phyloP scores from a whole-genome alignment of 164 flowering plant genomes.

The Vitis riparia region DNA sequence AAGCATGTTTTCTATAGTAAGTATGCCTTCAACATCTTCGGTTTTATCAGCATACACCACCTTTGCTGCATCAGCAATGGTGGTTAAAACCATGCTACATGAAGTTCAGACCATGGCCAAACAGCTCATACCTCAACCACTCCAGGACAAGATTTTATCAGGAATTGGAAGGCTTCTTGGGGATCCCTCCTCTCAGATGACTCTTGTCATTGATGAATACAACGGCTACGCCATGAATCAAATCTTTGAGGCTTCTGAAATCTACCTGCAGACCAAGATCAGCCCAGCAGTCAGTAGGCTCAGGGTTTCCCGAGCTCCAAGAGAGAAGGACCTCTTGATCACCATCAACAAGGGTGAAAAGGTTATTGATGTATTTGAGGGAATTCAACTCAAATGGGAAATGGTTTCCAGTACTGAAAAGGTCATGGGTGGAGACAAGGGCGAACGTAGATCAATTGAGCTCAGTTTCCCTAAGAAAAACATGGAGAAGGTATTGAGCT shows the following conservation, averaged over 20 bases:
- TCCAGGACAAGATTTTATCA: slow-evolving; percentile 14
- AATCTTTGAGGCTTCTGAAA: slow-evolving; percentile 12
- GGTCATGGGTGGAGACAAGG: neutral
- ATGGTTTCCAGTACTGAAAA: neutral
- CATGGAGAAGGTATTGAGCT: slow-evolving; percentile 10
- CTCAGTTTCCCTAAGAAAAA: slow-evolving; percentile 10
- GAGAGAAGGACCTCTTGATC: slow-evolving; percentile 4
- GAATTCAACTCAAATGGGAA: slow-evolving; percentile 12
- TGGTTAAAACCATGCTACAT: slow-evolving; percentile 7
- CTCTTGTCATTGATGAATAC: slow-evolving; percentile 10
- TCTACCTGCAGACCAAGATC: slow-evolving; percentile 4
- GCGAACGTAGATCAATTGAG: slow-evolving; percentile 5
- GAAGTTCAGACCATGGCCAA: slow-evolving; percentile 13
- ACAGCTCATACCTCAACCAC: slow-evolving; percentile 12
- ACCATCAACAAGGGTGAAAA: slow-evolving; percentile 6
- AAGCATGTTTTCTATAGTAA: too few relatives aligned
- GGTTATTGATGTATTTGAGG: slow-evolving; percentile 13
- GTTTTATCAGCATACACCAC: slow-evolving; percentile 21
- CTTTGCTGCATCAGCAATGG: slow-evolving; percentile 16
- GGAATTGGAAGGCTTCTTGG: slow-evolving; percentile 8
- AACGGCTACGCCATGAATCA: slow-evolving; percentile 4
- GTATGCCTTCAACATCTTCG: slow-evolving; percentile 16
- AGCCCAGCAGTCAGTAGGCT: neutral
- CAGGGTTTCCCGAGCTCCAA: slow-evolving; percentile 4
- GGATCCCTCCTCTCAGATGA: slow-evolving; percentile 1